Evolutionary conservation across 257 asterid species (phyloP).

Genomic region (Nemophila menziesii): DNA sequence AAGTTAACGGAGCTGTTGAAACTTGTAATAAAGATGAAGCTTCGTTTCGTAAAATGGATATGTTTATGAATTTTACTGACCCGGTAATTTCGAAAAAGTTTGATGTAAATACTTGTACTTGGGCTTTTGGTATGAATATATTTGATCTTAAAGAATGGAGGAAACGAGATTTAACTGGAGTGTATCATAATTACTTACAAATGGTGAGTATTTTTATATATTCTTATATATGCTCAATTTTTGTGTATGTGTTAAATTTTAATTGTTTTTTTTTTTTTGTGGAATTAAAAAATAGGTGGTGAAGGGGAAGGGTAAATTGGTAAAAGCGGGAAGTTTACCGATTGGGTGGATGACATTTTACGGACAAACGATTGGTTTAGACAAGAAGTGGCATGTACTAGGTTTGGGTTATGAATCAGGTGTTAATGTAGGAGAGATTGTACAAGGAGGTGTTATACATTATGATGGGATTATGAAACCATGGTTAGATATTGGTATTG

Average conservation of each 20-base stretch:
- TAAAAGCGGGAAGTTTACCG: constrained; percentile 74
- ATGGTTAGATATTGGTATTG: constrained; percentile 80
- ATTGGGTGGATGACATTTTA: constrained; percentile 84
- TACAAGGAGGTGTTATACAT: constrained; percentile 65
- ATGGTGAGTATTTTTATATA: constrained; percentile 35
- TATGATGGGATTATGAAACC: constrained; percentile 80
- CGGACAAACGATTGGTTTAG: constrained; percentile 40
- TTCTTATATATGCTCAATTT: background rate
- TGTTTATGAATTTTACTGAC: constrained; percentile 60
- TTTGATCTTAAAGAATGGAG: constrained; percentile 86
- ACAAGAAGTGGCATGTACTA: constrained; percentile 61
- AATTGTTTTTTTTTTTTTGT: constrained; percentile 1
- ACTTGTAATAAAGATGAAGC: constrained; percentile 63
- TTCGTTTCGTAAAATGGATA: constrained; percentile 68
- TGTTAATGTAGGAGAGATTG: constrained; percentile 33
- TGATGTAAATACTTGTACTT: constrained; percentile 58
- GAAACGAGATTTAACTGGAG: constrained; percentile 38
- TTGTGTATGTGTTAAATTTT: constrained; percentile 1
- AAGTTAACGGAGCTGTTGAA: constrained; percentile 79
- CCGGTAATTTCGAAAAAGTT: constrained; percentile 42
- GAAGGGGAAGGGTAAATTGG: constrained; percentile 36
- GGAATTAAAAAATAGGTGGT: constrained; percentile 42
- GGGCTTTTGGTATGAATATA: constrained; percentile 95
- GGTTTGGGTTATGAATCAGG: constrained; percentile 71
- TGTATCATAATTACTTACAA: constrained; percentile 55